Evolutionary conservation across 73 alveolate genomes (phyloP), one percentile per base, ranked within the genome.

Genomic region (Symbiodinium natans): DNA sequence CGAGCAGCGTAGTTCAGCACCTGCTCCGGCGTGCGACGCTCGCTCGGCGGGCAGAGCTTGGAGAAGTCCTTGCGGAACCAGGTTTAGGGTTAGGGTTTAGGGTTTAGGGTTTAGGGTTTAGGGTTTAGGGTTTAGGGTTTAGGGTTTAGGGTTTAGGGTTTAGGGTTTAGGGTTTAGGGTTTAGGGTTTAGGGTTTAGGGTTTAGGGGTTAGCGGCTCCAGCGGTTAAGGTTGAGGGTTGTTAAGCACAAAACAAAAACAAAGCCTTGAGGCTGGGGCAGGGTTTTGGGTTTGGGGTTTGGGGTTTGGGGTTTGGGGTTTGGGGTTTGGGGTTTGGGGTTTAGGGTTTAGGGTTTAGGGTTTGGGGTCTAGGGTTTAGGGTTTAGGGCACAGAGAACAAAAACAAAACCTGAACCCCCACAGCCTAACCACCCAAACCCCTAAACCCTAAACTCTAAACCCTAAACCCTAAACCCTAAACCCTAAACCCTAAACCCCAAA

Each of bases 21-120:
- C 77, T 63, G 77, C 77, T 85, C 93, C 8, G 93, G 93, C n/a
- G 83, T 48, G 23, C 95, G 95, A 15, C 86, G 86, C 33, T 88
- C 95, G 68, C 46, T 25, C 38, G 95, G 95, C 1, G 95, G 95
- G 85, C 95, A 88, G 52, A 88, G 54, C 86, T 63, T 56, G 25
- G 95, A 82, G 46, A 88, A 56, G 42, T 88, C 95, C 41, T 63
- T 13, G 59, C 59, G 59, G 6, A 46, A 46, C 21, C 13, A 9
- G 59, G 59, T 46, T 46, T 46, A 46, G 59, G 59, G 13, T 46
- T 46, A 46, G 59, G 59, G 13, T 46, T 46, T 46, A 46, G 59
- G 59, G 59, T 46, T 46, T 46, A 46, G 59, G 13, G 59, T 13
- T 13, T 46, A 13, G 77, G 77, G 2, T 59, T 59, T 59, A 27